These are phyloP conservation scores for Acacia confusa DNA, from an alignment of 306 rosid species.

Conservation along the genomic window DNA sequence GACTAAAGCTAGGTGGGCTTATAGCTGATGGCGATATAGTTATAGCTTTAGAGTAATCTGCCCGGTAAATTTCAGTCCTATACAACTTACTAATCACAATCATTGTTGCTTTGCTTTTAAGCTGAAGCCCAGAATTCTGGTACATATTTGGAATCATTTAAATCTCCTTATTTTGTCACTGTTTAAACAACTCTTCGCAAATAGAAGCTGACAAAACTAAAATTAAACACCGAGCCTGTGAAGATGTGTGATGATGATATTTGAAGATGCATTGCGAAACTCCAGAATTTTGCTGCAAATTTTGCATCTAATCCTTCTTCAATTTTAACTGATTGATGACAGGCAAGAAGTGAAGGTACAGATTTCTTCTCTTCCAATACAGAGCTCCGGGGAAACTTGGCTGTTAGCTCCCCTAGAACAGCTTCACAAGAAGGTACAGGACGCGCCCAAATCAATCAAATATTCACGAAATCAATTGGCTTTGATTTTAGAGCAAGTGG, in stretches of 20 bases:
- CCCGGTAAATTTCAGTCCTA: neutral
- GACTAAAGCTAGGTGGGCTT: conserved; percentile 28
- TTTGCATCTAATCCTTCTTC: conserved; percentile 31
- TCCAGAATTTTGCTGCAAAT: neutral
- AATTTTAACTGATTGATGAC: neutral
- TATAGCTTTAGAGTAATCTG: neutral
- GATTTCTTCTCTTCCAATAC: neutral
- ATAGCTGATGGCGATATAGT: neutral
- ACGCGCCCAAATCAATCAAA: neutral
- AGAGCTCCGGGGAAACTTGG: neutral
- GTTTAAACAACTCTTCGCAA: conserved; percentile 21
- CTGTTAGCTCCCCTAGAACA: neutral
- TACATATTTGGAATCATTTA: conserved; percentile 26
- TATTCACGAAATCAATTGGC: neutral
- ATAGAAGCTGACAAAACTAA: neutral
- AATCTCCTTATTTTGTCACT: conserved; percentile 11
- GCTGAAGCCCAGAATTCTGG: conserved; percentile 2
- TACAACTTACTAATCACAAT: neutral
- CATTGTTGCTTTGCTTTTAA: conserved; percentile 34
- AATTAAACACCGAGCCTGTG: neutral
- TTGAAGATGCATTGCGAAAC: neutral
- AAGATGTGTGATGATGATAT: neutral
- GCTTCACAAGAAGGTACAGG: neutral
- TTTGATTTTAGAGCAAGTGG: neutral
- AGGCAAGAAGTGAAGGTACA: neutral